These are phyloP conservation scores for Rhodocollybia butyracea DNA, from an alignment of 768 basidiomycete genomes.

Conservation along the genomic window DNA sequence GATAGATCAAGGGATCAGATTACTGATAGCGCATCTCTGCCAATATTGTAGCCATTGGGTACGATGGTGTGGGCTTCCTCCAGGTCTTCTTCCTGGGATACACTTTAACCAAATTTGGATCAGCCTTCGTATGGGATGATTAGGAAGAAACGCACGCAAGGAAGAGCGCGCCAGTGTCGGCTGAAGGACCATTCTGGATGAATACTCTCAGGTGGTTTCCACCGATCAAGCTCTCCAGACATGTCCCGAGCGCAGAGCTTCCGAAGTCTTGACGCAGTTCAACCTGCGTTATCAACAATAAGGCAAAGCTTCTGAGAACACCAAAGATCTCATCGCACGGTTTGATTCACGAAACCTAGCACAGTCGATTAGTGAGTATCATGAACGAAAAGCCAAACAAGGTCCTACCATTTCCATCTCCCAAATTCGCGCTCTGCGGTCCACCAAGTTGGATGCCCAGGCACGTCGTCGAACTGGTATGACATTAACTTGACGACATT, in stretches of 20 bases:
- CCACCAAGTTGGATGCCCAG: constrained; percentile 68
- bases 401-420: constrained; percentile 81
- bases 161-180: constrained; percentile 52
- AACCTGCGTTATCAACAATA: constrained; percentile 36
- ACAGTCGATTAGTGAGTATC: no score
- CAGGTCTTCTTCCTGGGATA: constrained; percentile 22
- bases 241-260: constrained; percentile 61
- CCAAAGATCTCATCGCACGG: constrained; percentile 31
- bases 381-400: no score
- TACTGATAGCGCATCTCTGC: constrained; percentile 15
- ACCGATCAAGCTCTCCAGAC: constrained; percentile 72
- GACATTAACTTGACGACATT: neutral
- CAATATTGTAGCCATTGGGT: constrained; percentile 48
- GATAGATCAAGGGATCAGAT: no score
- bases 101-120: no score
- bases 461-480: constrained; percentile 49
- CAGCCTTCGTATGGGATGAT: no score
- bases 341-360: constrained; percentile 49
- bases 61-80: constrained; percentile 36
- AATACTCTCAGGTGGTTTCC: constrained; percentile 61
- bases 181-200: constrained; percentile 37
- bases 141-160: constrained; percentile 42
- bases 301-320: neutral
- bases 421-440: constrained; percentile 70
- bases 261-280: constrained; percentile 78